Conservation (phyloP, 345 rosid genomes). For the Heritiera littoralis region DNA sequence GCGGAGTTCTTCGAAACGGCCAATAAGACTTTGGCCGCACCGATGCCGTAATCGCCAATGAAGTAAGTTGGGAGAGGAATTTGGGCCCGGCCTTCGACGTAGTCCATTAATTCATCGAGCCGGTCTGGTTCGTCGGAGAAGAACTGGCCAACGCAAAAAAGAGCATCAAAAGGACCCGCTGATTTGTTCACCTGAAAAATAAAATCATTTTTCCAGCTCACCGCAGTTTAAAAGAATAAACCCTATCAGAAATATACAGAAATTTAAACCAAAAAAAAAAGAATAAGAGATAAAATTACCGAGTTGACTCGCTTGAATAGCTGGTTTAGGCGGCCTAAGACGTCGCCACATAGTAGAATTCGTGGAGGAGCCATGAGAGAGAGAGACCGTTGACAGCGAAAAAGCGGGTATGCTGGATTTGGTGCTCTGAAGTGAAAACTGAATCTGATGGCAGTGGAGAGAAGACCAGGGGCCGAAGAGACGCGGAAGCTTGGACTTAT, state of each 20-base stretch:
- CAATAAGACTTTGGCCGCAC: conserved; percentile 56
- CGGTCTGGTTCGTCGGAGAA: conserved; percentile 65
- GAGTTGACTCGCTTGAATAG: conserved; percentile 84
- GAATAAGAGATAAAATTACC: conserved; percentile 35
- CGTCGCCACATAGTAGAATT: conserved; percentile 84
- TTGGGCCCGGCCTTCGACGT: conserved; percentile 59
- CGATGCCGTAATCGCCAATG: conserved; percentile 82
- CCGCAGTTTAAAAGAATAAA: conserved; percentile 7
- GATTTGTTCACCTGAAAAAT: conserved; percentile 67
- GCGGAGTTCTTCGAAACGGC: conserved; percentile 51
- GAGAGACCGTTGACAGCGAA: conserved; percentile 14
- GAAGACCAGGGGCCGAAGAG: background rate
- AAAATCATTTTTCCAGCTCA: background rate
- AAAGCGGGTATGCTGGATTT: background rate
- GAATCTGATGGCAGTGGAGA: background rate
- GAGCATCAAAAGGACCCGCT: conserved; percentile 79
- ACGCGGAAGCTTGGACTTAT: background rate
- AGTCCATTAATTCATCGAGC: conserved; percentile 60
- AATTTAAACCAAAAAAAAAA: background rate
- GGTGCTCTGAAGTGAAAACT: background rate
- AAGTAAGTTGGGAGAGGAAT: conserved; percentile 85
- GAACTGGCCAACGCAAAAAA: conserved; percentile 86
- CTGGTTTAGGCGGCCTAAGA: conserved; percentile 74
- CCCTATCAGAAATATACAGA: conserved; percentile 20
- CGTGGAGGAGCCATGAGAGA: conserved; percentile 68